Percentiles rank a stretch among this genome's conserved stretches.
phyloP scores from a whole-genome alignment of 805 yeast genomes.

The Lachancea mirantina region DNA sequence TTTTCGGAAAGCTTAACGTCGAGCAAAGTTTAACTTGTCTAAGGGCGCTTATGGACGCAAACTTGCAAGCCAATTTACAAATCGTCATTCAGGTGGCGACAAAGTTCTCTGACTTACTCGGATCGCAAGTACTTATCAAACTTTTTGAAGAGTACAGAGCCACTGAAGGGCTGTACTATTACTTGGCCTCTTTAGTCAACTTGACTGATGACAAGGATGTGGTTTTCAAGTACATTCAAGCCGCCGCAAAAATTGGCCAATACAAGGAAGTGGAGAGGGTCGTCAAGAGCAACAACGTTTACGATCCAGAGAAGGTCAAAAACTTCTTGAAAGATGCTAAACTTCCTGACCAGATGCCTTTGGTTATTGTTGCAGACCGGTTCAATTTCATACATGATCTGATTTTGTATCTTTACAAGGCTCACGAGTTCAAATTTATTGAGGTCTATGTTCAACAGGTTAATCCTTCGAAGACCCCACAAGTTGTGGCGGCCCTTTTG shows the following conservation, averaged over 20 bases:
- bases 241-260: slow-evolving; percentile 88
- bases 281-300: slow-evolving; percentile 87
- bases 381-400: slow-evolving; percentile 87
- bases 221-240: slow-evolving; percentile 90
- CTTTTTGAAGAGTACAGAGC: slow-evolving; percentile 91
- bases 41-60: slow-evolving; percentile 73
- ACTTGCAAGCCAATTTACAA: slow-evolving; percentile 82
- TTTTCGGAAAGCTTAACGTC: slow-evolving; percentile 88
- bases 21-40: slow-evolving; percentile 87
- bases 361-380: slow-evolving; percentile 94
- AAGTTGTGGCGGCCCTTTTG: slow-evolving; percentile 89
- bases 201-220: slow-evolving; percentile 91
- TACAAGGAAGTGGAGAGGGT: slow-evolving; percentile 91
- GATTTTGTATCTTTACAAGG: slow-evolving; percentile 87
- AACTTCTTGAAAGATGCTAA: slow-evolving; percentile 92
- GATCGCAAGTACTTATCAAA: slow-evolving; percentile 76
- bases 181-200: slow-evolving; percentile 87
- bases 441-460: slow-evolving; percentile 98
- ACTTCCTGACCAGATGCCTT: slow-evolving; percentile 90
- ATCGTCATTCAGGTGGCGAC: slow-evolving; percentile 94
- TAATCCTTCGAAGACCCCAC: slow-evolving; percentile 91
- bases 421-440: slow-evolving; percentile 91
- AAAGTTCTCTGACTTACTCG: slow-evolving; percentile 89
- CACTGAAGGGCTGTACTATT: slow-evolving; percentile 89
- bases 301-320: slow-evolving; percentile 95